Evolutionary conservation across 2,329 filamentous ascomycete species (phyloP), one percentile per base, ranked within the genome.

Genomic region (Phialophora chinensis): DNA sequence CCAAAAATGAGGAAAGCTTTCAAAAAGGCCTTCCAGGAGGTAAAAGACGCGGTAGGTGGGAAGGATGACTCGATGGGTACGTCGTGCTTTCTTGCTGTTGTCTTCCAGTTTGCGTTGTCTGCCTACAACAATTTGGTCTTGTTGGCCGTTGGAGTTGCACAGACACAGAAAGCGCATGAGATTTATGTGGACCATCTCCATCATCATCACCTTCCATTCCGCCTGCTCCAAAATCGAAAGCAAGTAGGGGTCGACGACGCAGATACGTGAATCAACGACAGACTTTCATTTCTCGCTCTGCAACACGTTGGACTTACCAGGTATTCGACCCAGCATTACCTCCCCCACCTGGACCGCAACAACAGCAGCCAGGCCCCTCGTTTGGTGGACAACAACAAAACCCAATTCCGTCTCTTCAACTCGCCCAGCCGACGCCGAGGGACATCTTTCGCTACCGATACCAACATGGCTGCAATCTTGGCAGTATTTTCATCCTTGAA

Each of bases 401-500:
- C 14, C 52, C 52, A 25, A 17, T 23, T 33, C 14, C 52, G 7
- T 8, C 58, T 52, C 23, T 10, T 1, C 53, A 58, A 23, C 27
- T 17, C 10, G 33, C 42, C n/a, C 64, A 44, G 23, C 67, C 67
- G 14, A 61, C 64, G 17, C 35, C 64, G 6, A 57, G 44, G 33
- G 68, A 74, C 72, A 60, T 78, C 72, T 69, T 84, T 31, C 79
- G 84, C 59, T 88, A 87, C 72, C 83, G 86, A 50, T 87, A 86
- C 69, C 85, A 88, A 65, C 84, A 87, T 72, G 86, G 85, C 7
- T 82, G 81, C 0, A 88, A 88, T 66, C 78, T 88, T 2, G 86
- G 86, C 49, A 83, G 83, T 10, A 79, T 87, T 54, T 88, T 87
- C 73, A 82, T 87, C n/a, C 80, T 87, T 4, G 87, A 88, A 72